Percentiles rank a stretch among this genome's conserved stretches.
These are phyloP conservation scores for Amanita pallidorosea DNA, from an alignment of 768 basidiomycete genomes.

Conservation along the genomic window DNA sequence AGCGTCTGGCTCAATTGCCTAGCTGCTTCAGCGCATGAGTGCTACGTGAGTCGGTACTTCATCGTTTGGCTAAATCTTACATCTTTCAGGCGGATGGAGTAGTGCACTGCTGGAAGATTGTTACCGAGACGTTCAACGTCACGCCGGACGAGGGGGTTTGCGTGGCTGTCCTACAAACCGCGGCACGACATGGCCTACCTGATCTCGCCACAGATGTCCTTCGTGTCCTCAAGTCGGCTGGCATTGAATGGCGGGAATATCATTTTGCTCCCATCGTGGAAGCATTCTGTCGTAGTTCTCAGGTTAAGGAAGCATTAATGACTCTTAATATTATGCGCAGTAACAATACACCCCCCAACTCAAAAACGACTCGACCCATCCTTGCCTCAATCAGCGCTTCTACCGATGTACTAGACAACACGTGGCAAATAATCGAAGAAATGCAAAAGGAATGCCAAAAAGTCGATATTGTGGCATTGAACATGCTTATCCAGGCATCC, in stretches of 20 bases:
- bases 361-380: constrained; percentile 45
- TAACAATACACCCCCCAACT: constrained; percentile 35
- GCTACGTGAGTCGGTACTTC: constrained; percentile 45
- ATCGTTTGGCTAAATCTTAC: background rate
- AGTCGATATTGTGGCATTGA: constrained; percentile 51
- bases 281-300: constrained; percentile 47
- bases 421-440: constrained; percentile 55
- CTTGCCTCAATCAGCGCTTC: constrained; percentile 33
- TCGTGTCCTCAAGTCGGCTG: constrained; percentile 37
- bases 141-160: constrained; percentile 70
- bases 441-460: constrained; percentile 39
- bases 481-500: constrained; percentile 57
- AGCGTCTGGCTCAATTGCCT: constrained; percentile 61
- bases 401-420: constrained; percentile 45
- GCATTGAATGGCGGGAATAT: constrained; percentile 47
- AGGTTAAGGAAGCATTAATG: constrained; percentile 53
- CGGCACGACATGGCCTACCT: constrained; percentile 62
- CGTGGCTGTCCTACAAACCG: constrained; percentile 57
- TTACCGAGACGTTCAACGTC: constrained; percentile 39
- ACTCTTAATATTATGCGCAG: constrained; percentile 51
- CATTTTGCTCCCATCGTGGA: constrained; percentile 75
- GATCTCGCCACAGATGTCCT: constrained; percentile 61
- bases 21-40: constrained; percentile 45
- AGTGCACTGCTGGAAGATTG: constrained; percentile 45
- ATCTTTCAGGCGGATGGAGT: constrained; percentile 54